A percentile compares a stretch with the other conserved stretches of the same genome.
Evolutionary conservation across 345 rosid genomes (phyloP).

Genomic region (Bruguiera sexangula): DNA sequence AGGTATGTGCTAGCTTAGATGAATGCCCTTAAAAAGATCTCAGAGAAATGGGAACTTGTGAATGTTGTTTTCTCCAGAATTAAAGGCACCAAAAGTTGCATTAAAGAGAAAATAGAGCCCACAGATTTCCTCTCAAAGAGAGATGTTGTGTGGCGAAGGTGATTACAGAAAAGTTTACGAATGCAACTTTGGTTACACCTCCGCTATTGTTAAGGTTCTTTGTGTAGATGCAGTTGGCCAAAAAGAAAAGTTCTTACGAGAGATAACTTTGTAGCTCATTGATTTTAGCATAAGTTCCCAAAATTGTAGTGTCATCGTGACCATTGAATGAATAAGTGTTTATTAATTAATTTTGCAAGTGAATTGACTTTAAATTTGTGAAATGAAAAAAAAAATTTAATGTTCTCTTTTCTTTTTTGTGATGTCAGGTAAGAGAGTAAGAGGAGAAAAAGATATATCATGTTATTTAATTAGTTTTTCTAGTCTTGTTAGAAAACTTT

Average conservation of each 20-base stretch:
- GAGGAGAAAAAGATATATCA: no score
- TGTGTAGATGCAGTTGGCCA: slow-evolving; percentile 46
- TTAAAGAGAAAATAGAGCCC: slow-evolving; percentile 50
- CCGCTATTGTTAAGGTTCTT: slow-evolving; percentile 78
- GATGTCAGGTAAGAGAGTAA: no score
- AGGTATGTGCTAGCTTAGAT: slow-evolving; percentile 60
- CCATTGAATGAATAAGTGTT: not conserved
- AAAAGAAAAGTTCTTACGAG: slow-evolving; percentile 71
- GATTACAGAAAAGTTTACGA: slow-evolving; percentile 77
- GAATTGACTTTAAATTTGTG: no score
- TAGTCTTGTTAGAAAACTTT: no score
- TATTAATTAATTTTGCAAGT: no score
- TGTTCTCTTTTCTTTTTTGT: no score
- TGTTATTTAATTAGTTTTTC: no score
- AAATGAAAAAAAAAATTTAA: no score
- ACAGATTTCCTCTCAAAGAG: slow-evolving; percentile 56
- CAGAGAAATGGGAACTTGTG: slow-evolving; percentile 60
- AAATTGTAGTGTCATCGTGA: not conserved
- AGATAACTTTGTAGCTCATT: slow-evolving; percentile 40
- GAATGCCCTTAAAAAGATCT: slow-evolving; percentile 55
- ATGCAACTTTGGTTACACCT: slow-evolving; percentile 69
- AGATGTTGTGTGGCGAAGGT: slow-evolving; percentile 61
- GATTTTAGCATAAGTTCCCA: not conserved
- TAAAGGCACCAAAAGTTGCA: slow-evolving; percentile 68
- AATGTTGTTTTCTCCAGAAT: slow-evolving; percentile 52